Evolutionary conservation across 2,329 filamentous ascomycete species (phyloP), one percentile per base, ranked within the genome.

Genomic region (Pestalotiopsis sp.): DNA sequence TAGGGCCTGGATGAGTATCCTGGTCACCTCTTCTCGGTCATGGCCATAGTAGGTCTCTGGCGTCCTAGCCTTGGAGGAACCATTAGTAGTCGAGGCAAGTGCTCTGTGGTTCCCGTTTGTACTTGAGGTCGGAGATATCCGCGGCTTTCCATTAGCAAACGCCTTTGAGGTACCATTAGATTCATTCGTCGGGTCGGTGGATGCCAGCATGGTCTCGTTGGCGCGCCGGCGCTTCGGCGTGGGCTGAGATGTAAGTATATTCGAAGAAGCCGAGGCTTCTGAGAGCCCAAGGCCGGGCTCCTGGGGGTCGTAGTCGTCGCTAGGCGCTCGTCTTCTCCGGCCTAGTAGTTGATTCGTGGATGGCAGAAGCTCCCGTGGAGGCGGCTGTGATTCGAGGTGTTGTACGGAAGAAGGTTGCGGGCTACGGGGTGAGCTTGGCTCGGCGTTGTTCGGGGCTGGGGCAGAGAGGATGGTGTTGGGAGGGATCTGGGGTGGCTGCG

Each of bases 1-100:
- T 72, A 99, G 83, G 45, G 94, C 93, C 81, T 99, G 96, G 76
- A 99, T 96, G 75, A 99, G 82, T 72, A 98, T 92, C 67, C 96
- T 87, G 4, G 95, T 97, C 59, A 98, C 92, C 82, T 99, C 95
- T 84, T 97, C 94, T 78, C 94, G 90, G 77, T 96, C 90, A 78
- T 98, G 95, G 20, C 94, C 95, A 76, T 90, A 92, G 79, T 97
- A 98, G 9, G 71, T 67, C 76, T 79, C 68, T 68, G 72, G 39
- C 71, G 68, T 68, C 75, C 79, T 68, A 73, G 72, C 62, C 70
- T 75, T 78, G 13, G 84, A 80, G 52, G 87, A 85, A 45, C 90
- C 89, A 75, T 92, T 92, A 65, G 85, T 78, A 23, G 84, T 78
- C 31, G 31, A 36, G 68, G 80, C 78, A 67, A 80, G 77, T 13